Evolutionary conservation across 139 green algal genomes (phyloP).

Genomic region (Haematococcus sp.): DNA sequence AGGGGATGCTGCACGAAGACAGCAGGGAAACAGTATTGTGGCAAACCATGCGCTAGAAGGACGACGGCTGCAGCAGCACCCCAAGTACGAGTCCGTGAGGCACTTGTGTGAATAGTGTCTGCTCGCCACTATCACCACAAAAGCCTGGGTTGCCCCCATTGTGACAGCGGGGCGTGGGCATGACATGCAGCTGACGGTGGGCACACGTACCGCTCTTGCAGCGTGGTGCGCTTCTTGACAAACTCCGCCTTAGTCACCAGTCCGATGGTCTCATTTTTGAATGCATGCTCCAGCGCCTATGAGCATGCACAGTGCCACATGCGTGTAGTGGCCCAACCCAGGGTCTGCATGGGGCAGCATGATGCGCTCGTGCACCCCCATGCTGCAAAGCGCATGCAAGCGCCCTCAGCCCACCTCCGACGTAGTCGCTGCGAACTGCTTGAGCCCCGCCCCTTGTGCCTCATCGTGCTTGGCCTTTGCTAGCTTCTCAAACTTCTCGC

Average conservation of each 20-base stretch:
- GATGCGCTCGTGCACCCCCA: neutral
- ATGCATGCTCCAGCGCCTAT: conserved; percentile 81
- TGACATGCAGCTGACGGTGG: too few species aligned
- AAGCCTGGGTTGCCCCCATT: too few species aligned
- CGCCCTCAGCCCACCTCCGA: conserved; percentile 39
- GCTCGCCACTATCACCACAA: too few species aligned
- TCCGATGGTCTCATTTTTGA: conserved; percentile 94
- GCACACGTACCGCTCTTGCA: conserved; percentile 62
- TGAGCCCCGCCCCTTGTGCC: conserved; percentile 37
- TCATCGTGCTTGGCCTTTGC: conserved; percentile 34
- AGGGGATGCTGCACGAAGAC: too few species aligned
- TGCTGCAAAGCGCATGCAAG: neutral
- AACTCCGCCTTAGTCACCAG: conserved; percentile 94
- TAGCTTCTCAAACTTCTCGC: conserved; percentile 65
- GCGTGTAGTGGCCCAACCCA: neutral
- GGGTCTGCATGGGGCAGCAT: neutral
- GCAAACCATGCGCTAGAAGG: too few species aligned
- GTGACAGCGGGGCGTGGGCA: too few species aligned
- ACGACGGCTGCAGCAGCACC: too few species aligned
- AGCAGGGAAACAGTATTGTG: too few species aligned
- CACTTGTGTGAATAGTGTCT: too few species aligned
- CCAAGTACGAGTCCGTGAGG: too few species aligned
- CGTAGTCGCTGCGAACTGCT: conserved; percentile 59
- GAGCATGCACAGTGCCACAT: neutral
- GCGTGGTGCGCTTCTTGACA: conserved; percentile 71